Evolutionary conservation across 176 grass and related monocot species (phyloP).

Genomic region (Sorghum bicolor): Sorghum_bicolor_NCBIv3 NC_012872.2:7337501-7338000

Average conservation of each 20-base stretch:
- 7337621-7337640: not conserved
- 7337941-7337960: not conserved
- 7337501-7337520: conserved; percentile 85
- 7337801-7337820: not conserved
- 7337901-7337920: not conserved
- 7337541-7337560: not conserved
- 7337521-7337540: conserved; percentile 14
- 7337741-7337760: not conserved
- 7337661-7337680: not conserved
- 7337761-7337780: not conserved
- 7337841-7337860: not conserved
- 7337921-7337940: not conserved
- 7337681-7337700: not conserved
- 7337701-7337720: not conserved
- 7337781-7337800: not conserved
- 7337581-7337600: not conserved
- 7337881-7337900: not conserved
- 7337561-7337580: too few species aligned
- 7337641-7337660: not conserved
- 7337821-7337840: not conserved
- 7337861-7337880: not conserved
- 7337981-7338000: not conserved
- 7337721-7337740: not conserved
- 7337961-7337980: not conserved
- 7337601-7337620: not conserved